A percentile compares a stretch with the other conserved stretches of the same genome.
Evolutionary conservation across 768 basidiomycete species (phyloP).

Genomic region (Mrakia hoshinonis): DNA sequence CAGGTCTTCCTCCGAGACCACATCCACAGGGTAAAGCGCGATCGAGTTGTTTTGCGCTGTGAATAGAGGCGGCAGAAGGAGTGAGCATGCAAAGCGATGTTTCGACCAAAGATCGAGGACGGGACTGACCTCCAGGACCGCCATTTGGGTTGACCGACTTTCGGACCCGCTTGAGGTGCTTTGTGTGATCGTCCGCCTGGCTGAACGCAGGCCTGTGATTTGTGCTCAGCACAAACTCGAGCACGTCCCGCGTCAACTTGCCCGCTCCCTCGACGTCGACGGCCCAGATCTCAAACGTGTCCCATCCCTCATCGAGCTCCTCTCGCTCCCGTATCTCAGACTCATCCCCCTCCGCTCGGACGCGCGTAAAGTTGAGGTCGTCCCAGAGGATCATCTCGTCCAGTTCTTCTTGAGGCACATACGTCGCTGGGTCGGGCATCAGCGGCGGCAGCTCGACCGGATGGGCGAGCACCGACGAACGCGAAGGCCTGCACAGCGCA

Average conservation of each 20-base stretch:
- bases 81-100: background rate
- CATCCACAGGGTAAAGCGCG: conserved; percentile 31
- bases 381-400: conserved; percentile 2
- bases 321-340: conserved; percentile 9
- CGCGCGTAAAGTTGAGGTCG: conserved; percentile 16
- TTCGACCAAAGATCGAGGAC: background rate
- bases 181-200: conserved; percentile 10
- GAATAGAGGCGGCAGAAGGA: background rate
- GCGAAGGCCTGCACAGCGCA: conserved; percentile 12
- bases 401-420: conserved; percentile 3
- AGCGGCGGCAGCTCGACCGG: background rate
- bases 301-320: conserved; percentile 27
- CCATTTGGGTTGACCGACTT: conserved; percentile 1
- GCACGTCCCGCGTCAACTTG: conserved; percentile 20
- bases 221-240: conserved; percentile 6
- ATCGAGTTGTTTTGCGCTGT: conserved; percentile 29
- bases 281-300: conserved; percentile 25
- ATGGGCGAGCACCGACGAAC: conserved; percentile 14
- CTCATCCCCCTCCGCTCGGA: conserved; percentile 20
- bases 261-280: conserved; percentile 22
- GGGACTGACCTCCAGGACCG: background rate
- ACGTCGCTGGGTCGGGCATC: conserved; percentile 18
- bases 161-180: conserved; percentile 28
- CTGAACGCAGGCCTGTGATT: background rate
- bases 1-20: conserved; percentile 20